Base-by-base conservation (phyloP, 169 alveolate species). In the Plasmodium cynomolgi region DNA sequence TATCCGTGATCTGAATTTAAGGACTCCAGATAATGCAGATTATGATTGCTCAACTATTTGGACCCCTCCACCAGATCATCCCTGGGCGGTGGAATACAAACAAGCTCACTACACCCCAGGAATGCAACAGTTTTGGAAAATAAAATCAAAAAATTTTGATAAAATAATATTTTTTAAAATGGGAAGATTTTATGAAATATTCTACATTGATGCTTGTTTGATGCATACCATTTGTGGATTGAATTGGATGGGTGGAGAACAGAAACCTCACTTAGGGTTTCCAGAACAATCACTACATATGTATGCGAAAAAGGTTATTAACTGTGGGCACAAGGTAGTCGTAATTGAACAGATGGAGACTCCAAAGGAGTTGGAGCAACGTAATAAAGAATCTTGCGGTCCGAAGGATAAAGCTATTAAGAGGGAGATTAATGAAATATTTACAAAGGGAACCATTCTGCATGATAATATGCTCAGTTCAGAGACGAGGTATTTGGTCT, bases 281-380 rank as follows among this genome's bases (percentile, higher is more conserved):
- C 99, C 99, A 2, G 99, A 99, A 96, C 98, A 98, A 85, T 98
- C 98, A n/a, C 94, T 99, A 20, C 99, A 99, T 83, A 96, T 97
- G 72, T 98, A 98, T 81, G 99, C 99, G 0, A 96, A 96, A 73
- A 96, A 94, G 62, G 98, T 99, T 50, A 99, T 99, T 1, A 95
- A 97, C 44, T 92, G 97, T 62, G 99, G 99, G 23, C 98, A 95
- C 92, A 98, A 98, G 85, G 99, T 99, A 5, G 99, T 99, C 4
- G 99, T 99, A n/a, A 99, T 99, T 4, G 99, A 99, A 96, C 99
- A 99, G 96, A 99, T 99, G 82, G 99, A 99, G 96, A 99, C 99
- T 15, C 99, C 99, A 13, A 98, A 98, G 74, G 98, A 98, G 95
- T 92, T 99, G 94, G 98, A 98, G 92, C 95, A 96, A 85, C 93